Percentiles rank a stretch among this genome's conserved stretches.
These are phyloP conservation scores for Austroboletus niveus DNA, from an alignment of 1,284 basidiomycete genomes.

Conservation along the genomic window DNA sequence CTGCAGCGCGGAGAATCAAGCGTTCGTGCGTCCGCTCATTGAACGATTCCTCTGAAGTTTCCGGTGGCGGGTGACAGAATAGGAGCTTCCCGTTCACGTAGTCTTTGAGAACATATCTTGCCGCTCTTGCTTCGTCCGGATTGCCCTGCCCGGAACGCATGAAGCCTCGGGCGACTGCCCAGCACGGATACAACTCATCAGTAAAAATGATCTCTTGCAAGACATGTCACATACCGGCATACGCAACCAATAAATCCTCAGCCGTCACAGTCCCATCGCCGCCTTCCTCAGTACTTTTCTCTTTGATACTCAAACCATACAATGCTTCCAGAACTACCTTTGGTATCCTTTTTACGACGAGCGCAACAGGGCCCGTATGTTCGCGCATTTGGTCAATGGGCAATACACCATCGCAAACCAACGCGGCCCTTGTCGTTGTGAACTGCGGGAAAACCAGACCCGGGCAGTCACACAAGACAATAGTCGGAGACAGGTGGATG, in stretches of 20 bases:
- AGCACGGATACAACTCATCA: slow-evolving; percentile 7
- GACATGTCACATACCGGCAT: slow-evolving; percentile 74
- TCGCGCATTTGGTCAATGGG: slow-evolving; percentile 99
- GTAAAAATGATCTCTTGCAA: background rate
- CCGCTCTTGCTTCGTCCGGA: slow-evolving; percentile 94
- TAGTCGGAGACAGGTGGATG: slow-evolving; percentile 83
- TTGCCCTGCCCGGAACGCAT: slow-evolving; percentile 94
- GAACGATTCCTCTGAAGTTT: slow-evolving; percentile 67
- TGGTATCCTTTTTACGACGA: slow-evolving; percentile 83
- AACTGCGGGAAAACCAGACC: slow-evolving; percentile 99
- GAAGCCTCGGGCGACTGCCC: slow-evolving; percentile 87
- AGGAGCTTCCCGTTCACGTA: slow-evolving; percentile 95
- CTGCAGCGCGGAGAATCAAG: slow-evolving; percentile 55
- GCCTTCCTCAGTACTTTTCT: slow-evolving; percentile 75
- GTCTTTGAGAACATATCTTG: slow-evolving; percentile 94
- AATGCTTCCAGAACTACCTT: slow-evolving; percentile 84
- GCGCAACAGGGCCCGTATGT: slow-evolving; percentile 82
- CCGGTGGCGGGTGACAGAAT: slow-evolving; percentile 87
- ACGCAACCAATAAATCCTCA: slow-evolving; percentile 83
- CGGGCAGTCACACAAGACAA: slow-evolving; percentile 97
- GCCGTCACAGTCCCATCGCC: slow-evolving; percentile 79
- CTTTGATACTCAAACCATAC: slow-evolving; percentile 84
- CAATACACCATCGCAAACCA: slow-evolving; percentile 95
- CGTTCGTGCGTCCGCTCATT: slow-evolving; percentile 73
- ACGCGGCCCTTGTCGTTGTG: slow-evolving; percentile 90